Base-by-base conservation (phyloP, 805 yeast species). In the Priceomyces carsonii region DNA sequence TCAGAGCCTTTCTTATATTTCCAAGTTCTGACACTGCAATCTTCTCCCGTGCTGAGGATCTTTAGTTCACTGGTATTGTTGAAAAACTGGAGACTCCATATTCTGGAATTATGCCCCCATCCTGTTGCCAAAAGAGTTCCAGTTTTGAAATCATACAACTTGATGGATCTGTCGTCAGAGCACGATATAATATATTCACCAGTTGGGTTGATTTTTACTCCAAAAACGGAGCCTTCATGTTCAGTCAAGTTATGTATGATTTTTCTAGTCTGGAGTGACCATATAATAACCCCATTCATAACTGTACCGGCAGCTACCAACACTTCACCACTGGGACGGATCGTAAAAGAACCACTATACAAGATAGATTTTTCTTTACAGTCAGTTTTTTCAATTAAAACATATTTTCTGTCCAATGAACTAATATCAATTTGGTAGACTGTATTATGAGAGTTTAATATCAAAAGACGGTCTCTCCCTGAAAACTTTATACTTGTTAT, bases 91-190 rank as follows among this genome's bases (percentile, higher is more conserved):
- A 91, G 63, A 27, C 76, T 74, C 99, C 99, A 93, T 26, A 93
- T 90, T 53, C 99, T 75, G 0, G 98, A 91, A 1, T 85, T 82
- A 55, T 93, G 99, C 9, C 98, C 99, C 97, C 97, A 93, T 0
- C 96, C 97, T 18, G 80, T 76, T 1, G 91, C 84, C 25, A 85
- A 47, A 21, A 79, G 59, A 8, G 61, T 48, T 1, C 95, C 91
- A 1, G 75, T 52, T 5, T 50, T 50, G 42, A 82, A 62, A 47
- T 78, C 78, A 82, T 89, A 89, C 5, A 91, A 55, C 38, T 80
- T 82, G 36, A 93, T 79, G 0, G 96, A 85, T 42, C 99, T 71
- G 54, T 91, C 99, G 58, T 93, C 98, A 0, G 98, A 91, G 55
- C 99, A 93, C 32, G 91, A 80, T 1, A 82, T 79, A 6, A 87